Evolutionary conservation across 208 protist species (phyloP), one percentile per base, ranked within the genome.

Genomic region (Plasmodiophora brassicae): DNA sequence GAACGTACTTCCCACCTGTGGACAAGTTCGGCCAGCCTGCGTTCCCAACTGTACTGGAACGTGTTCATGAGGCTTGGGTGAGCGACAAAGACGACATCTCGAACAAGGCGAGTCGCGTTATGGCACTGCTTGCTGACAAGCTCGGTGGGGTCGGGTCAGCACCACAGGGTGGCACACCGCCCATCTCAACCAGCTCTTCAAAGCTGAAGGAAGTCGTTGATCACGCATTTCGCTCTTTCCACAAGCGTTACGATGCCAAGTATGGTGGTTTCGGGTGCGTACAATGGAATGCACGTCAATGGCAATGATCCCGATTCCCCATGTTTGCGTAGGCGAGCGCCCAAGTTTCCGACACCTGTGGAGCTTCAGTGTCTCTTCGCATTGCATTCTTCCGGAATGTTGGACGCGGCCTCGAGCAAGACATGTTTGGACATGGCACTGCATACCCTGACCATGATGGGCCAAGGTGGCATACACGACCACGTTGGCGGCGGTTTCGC

Each of bases 401-500:
- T 71, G 20, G n/a, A 86, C 50, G 25, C 28, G 1, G 10, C 5
- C 10, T 25, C 28, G 14, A 65, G 46, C 5, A 54, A 5, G 20
- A 14, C 5, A 14, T 53, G 10, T n/a, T 53, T 86, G 5, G 28
- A 86, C 14, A 86, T 86, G 84, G 45, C 25, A 28, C 45, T 86
- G 20, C 28, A 65, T 65, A 57, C 84, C 20, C 20, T 86, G 84
- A 65, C 10, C 28, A 71, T 28, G 45, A 86, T 86, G 84, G 5
- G 35, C 35, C 45, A 86, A 71, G 84, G 84, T 5, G 84, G 84
- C 5, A 86, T 86, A 14, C 50, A 86, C 43, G 84, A 86, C n/a
- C 84, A 86, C 44, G 43, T 86, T 57, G 84, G 84, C 20, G 84
- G 84, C 28, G 84, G 84, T 44, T 90, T 88, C 83, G n/a, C 20